Conservation (phyloP, 208 protist species). For the Angomonas ambiguus region DNA sequence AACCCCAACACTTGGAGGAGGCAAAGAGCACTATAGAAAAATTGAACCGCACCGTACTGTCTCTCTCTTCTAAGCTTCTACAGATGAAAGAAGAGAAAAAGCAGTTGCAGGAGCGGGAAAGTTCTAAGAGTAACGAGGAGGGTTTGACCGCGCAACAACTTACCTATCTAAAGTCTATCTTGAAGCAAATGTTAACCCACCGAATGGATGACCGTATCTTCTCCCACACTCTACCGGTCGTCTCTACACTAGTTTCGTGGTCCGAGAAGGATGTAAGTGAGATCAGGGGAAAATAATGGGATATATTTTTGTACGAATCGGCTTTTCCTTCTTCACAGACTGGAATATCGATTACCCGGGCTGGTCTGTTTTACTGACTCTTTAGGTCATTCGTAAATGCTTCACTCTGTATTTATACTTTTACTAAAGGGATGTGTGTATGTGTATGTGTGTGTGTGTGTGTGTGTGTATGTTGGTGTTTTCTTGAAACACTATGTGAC, state of each 20-base stretch:
- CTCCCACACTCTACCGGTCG: conserved; percentile 66
- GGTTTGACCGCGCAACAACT: conserved; percentile 54
- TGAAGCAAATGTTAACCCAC: conserved; percentile 72
- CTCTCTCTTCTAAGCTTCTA: conserved; percentile 40
- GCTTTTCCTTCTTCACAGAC: too few species aligned
- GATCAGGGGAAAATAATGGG: neutral
- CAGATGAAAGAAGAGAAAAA: conserved; percentile 33
- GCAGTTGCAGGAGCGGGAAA: conserved; percentile 19
- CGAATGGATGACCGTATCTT: conserved; percentile 36
- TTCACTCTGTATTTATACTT: neutral
- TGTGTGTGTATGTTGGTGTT: too few species aligned
- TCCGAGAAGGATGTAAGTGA: neutral
- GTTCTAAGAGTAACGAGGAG: neutral
- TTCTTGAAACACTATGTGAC: too few species aligned
- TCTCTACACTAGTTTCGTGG: conserved; percentile 49
- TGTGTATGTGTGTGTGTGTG: too few species aligned
- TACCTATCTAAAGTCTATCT: conserved; percentile 59
- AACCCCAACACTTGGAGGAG: conserved; percentile 18
- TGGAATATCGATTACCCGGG: too few species aligned
- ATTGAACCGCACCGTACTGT: conserved; percentile 21
- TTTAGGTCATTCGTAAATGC: neutral
- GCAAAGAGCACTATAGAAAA: conserved; percentile 27
- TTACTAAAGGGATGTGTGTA: neutral
- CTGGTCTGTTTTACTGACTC: too few species aligned
- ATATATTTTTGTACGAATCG: neutral